These are phyloP conservation scores for Leccinum ochraceum DNA, from an alignment of 768 basidiomycete genomes.

Conservation along the genomic window DNA sequence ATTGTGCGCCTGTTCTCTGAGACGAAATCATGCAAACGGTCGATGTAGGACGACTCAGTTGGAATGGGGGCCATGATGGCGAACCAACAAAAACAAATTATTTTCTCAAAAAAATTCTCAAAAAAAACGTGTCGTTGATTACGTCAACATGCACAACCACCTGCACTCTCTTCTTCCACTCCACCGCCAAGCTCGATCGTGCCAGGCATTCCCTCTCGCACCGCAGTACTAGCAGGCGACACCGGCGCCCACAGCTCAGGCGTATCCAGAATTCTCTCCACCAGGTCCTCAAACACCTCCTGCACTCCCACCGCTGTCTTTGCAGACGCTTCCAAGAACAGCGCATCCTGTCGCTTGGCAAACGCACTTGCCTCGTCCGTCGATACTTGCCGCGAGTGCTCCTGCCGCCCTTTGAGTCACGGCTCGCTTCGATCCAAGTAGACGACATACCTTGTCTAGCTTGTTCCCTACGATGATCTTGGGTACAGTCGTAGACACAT, in stretches of 20 bases:
- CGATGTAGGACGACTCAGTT: constrained; percentile 42
- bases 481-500: constrained; percentile 81
- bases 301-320: constrained; percentile 86
- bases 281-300: constrained; percentile 76
- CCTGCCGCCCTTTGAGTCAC: constrained; percentile 44
- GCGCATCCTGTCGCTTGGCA: constrained; percentile 75
- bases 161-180: constrained; percentile 13
- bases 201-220: constrained; percentile 41
- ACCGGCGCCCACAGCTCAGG: constrained; percentile 73
- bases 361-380: constrained; percentile 77
- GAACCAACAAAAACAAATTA: background rate
- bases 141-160: constrained; percentile 38
- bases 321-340: constrained; percentile 92
- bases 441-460: constrained; percentile 79
- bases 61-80: constrained; percentile 24
- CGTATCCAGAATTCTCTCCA: constrained; percentile 79
- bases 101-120: background rate
- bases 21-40: constrained; percentile 68
- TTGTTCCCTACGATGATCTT: constrained; percentile 97
- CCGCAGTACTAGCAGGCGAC: constrained; percentile 17
- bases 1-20: constrained; percentile 79
- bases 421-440: background rate
- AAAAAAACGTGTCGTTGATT: constrained; percentile 21
- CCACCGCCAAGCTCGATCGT: constrained; percentile 37
- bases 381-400: constrained; percentile 87